These are phyloP conservation scores for Arabidopsis suecica DNA, from an alignment of 345 rosid species.

Conservation along the genomic window DNA sequence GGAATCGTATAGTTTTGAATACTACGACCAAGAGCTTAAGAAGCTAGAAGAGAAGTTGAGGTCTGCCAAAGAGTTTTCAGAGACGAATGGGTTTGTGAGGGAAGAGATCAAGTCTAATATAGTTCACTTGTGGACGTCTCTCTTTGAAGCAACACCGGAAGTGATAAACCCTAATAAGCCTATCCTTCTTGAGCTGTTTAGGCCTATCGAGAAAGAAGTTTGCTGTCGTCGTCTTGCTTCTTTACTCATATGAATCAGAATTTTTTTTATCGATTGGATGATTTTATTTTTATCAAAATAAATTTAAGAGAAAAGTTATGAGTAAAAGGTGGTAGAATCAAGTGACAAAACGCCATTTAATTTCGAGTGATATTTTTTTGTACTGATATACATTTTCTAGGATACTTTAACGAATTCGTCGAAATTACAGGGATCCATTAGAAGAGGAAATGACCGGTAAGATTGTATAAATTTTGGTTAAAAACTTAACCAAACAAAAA, in stretches of 20 bases:
- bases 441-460: no score
- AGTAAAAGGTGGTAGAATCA: no score
- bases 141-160: neutral
- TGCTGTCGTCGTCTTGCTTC: neutral
- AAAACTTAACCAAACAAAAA: no score
- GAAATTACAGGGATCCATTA: no score
- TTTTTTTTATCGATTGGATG: no score
- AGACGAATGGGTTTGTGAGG: conserved; percentile 12
- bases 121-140: neutral
- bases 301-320: no score
- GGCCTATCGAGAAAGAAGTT: neutral
- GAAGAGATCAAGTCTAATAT: neutral
- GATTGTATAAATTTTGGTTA: no score
- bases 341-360: no score
- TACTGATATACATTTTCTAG: no score
- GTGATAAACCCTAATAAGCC: neutral
- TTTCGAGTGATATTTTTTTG: no score
- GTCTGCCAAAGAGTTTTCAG: neutral
- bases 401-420: no score
- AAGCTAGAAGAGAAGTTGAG: neutral
- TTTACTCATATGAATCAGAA: conserved; percentile 6
- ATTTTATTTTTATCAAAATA: no score
- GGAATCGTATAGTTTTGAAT: neutral
- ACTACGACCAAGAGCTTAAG: neutral
- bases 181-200: neutral